Percentiles rank a stretch among this genome's conserved stretches.
These are phyloP conservation scores for Hsuehochloa calcarea DNA, from an alignment of 176 grass and related monocot genomes.

Conservation along the genomic window DNA sequence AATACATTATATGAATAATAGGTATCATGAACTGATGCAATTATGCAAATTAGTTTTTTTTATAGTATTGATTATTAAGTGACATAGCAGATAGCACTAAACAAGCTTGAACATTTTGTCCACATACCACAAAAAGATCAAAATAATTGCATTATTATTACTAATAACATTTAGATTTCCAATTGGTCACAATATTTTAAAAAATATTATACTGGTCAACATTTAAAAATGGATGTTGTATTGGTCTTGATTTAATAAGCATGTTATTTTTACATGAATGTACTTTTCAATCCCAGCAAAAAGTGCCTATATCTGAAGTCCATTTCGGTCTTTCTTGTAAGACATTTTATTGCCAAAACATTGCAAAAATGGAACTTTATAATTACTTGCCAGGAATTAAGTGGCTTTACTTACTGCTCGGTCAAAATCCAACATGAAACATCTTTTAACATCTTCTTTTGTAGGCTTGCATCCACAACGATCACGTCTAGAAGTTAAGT, in stretches of 20 bases:
- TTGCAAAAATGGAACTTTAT: not conserved
- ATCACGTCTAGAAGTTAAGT: constrained; percentile 94
- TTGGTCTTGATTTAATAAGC: not conserved
- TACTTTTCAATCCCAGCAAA: not conserved
- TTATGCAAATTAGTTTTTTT: not conserved
- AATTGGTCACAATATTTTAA: not conserved
- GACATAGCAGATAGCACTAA: too few relatives aligned
- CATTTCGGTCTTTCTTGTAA: too few relatives aligned
- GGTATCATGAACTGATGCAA: not conserved
- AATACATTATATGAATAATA: not conserved
- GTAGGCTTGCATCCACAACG: constrained; percentile 96
- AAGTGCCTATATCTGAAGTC: not conserved
- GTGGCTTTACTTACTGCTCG: constrained; percentile 63
- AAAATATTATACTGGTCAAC: not conserved
- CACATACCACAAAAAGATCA: not conserved
- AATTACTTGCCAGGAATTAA: not conserved
- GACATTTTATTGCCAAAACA: not conserved
- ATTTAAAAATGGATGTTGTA: not conserved
- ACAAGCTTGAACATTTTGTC: not conserved
- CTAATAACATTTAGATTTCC: not conserved
- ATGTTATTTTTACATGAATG: not conserved
- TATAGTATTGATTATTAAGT: not conserved
- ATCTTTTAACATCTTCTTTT: constrained; percentile 95
- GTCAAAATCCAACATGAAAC: constrained; percentile 99
- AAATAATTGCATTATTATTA: not conserved